Evolutionary conservation across 2,329 filamentous ascomycete genomes (phyloP).

Genomic region (Trichoderma semiorbis): DNA sequence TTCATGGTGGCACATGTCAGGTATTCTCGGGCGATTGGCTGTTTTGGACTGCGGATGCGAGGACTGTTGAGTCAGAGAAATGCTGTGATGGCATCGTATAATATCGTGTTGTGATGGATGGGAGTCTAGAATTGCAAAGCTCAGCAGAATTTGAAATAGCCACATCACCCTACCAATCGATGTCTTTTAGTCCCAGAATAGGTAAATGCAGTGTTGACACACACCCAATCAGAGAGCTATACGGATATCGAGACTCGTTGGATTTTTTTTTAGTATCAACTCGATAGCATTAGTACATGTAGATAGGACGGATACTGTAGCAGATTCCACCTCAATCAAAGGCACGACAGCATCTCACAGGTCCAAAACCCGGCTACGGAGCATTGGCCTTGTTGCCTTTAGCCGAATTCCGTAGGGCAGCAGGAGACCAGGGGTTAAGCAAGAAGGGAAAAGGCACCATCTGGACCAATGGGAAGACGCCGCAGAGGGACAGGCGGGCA

Average conservation of each 20-base stretch:
- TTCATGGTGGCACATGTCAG: background rate
- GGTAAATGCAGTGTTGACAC: background rate
- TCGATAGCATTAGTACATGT: background rate
- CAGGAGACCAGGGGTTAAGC: background rate
- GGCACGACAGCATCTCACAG: background rate
- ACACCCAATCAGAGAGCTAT: background rate
- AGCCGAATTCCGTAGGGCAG: constrained; percentile 6
- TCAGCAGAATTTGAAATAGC: background rate
- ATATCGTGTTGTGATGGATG: background rate
- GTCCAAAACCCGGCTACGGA: background rate
- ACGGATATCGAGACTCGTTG: background rate
- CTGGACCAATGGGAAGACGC: background rate
- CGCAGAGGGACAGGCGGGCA: background rate
- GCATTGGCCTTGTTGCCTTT: background rate
- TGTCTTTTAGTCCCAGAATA: background rate
- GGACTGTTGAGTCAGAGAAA: background rate
- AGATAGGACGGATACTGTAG: background rate
- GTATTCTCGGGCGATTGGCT: background rate
- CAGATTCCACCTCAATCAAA: background rate
- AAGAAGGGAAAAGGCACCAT: background rate
- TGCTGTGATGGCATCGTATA: background rate
- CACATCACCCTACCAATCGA: too few relatives aligned
- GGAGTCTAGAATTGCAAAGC: background rate
- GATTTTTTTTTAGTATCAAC: background rate
- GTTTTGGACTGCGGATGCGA: background rate